Evolutionary conservation across 2,329 filamentous ascomycete species (phyloP), one percentile per base, ranked within the genome.

Genomic region (Stenocarpella maydis): DNA sequence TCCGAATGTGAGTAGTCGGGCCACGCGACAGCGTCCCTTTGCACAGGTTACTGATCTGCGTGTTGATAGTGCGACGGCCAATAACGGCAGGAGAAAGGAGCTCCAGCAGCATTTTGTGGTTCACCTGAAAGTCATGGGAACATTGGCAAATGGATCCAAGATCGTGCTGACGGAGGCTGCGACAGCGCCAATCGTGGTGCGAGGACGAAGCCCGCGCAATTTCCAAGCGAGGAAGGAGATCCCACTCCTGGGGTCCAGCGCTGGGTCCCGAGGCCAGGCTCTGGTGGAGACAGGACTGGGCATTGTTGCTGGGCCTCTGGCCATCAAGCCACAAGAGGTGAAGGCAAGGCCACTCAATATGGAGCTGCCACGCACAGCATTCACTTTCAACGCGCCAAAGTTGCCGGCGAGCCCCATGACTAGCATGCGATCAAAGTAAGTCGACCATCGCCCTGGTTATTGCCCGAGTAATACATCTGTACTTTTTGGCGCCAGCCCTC

Each of bases 61-160:
- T n/a, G 34, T 41, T 52, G 28, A 47, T 69, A 89, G 95, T 78
- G 95, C 95, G 21, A 98, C 95, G 10, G 95, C 95, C 68, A 98
- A 98, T 82, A 98, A 98, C 78, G 95, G 95, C 14, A 90, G 95
- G 71, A 87, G 95, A 72, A 97, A 97, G 82, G 95, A 98, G 79
- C 87, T 98, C 54, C 95, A 98, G 78, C 95, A 98, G 78, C 95
- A 98, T 81, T 98, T 98, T 79, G 90, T 97, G 14, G 86, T 98
- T 69, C 91, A 94, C 72, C 83, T 98, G 64, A 97, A 95, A 79
- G 91, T 97, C 12, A 85, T 95, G 72, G 95, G 91, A 19, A 96
- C 93, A 0, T 82, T 98, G 61, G 88, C 93, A 1, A 96, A 93
- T 71, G 94, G 94, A n/a, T 87, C 86, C 41, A 97, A 95, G 79